Percentiles rank a stretch among this genome's conserved stretches.
Evolutionary conservation across 176 grass and related monocot genomes (phyloP).

Genomic region (Aegilops umbellulata): DNA sequence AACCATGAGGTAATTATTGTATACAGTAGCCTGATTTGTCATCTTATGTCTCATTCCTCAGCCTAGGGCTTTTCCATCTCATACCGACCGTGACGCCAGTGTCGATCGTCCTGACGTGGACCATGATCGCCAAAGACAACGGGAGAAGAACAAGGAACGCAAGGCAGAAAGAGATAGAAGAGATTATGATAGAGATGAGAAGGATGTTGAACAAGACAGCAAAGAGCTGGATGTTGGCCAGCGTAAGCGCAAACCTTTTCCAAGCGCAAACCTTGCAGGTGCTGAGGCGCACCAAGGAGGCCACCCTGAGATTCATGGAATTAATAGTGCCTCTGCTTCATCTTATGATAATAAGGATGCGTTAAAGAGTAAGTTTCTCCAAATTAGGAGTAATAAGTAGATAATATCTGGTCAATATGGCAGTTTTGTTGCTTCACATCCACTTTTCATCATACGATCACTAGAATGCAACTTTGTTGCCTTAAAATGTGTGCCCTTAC

Average conservation of each 20-base stretch:
- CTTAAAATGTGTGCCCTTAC: not conserved
- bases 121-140: slow-evolving; percentile 79
- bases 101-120: slow-evolving; percentile 87
- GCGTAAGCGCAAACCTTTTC: slow-evolving; percentile 51
- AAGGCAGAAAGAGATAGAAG: slow-evolving; percentile 79
- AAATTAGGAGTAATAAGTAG: not conserved
- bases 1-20: not conserved
- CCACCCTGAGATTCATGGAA: slow-evolving; percentile 44
- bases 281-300: slow-evolving; percentile 59
- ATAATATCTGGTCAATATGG: too few relatives aligned
- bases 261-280: slow-evolving; percentile 40
- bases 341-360: slow-evolving; percentile 83
- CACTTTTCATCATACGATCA: too few relatives aligned
- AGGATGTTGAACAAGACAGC: slow-evolving; percentile 80
- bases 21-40: not conserved
- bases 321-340: slow-evolving; percentile 68
- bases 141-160: slow-evolving; percentile 80
- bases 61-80: slow-evolving; percentile 54
- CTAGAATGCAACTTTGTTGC: too few relatives aligned
- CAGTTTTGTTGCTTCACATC: too few relatives aligned
- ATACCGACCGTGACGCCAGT: slow-evolving; percentile 74
- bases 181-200: slow-evolving; percentile 85
- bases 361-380: slow-evolving; percentile 79
- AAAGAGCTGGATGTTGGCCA: slow-evolving; percentile 57
- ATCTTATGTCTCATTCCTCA: slow-evolving; percentile 39